Evolutionary conservation across 192 early-diverging fungal species (phyloP).

Genomic region (Coemansia interrupta): DNA sequence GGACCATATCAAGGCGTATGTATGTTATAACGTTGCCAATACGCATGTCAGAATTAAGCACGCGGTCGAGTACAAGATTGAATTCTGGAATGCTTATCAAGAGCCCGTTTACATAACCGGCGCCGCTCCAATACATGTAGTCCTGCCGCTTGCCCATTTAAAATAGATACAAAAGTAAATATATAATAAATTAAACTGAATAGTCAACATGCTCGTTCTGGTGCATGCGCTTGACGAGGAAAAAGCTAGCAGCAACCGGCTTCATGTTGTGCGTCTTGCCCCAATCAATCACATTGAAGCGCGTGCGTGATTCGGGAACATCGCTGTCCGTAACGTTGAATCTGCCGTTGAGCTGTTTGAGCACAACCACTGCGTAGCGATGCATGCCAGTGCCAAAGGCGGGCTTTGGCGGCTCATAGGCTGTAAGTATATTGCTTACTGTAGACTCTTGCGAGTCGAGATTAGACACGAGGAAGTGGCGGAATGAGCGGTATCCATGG

Average conservation of each 20-base stretch:
- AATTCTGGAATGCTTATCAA: conserved; percentile 1
- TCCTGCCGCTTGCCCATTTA: not conserved
- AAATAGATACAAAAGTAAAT: too few relatives aligned
- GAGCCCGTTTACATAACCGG: not conserved
- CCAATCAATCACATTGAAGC: conserved; percentile 34
- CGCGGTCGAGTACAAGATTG: not conserved
- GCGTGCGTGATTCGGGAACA: conserved; percentile 24
- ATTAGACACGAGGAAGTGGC: conserved; percentile 31
- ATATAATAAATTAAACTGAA: too few relatives aligned
- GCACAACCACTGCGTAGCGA: conserved; percentile 22
- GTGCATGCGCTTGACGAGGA: conserved; percentile 26
- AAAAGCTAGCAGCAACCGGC: conserved; percentile 32
- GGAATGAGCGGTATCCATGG: conserved; percentile 35
- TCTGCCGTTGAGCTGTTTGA: conserved; percentile 14
- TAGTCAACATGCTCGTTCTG: conserved; percentile 6
- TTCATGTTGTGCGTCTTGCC: conserved; percentile 20
- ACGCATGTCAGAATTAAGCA: conserved; percentile 3
- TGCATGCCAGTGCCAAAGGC: conserved; percentile 23
- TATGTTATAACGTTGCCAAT: not conserved
- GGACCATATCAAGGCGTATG: not conserved
- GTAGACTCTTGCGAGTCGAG: conserved; percentile 10
- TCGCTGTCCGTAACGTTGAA: conserved; percentile 8
- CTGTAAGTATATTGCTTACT: conserved; percentile 14
- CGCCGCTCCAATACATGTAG: not conserved
- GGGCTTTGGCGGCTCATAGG: conserved; percentile 18